phyloP scores from a whole-genome alignment of 2,329 filamentous ascomycete genomes.

The Paraphaeosphaeria minitans region DNA sequence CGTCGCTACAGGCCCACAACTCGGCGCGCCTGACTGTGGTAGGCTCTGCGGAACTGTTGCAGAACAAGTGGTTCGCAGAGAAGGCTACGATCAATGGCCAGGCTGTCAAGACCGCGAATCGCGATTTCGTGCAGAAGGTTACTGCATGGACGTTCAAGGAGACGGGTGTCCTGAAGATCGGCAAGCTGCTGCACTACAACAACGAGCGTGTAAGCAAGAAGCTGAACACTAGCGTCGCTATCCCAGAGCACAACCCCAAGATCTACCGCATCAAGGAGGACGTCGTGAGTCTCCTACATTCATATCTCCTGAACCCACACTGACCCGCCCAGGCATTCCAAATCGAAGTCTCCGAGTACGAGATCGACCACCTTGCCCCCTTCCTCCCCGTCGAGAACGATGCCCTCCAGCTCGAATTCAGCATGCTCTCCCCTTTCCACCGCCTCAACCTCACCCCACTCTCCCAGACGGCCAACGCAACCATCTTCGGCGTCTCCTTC shows the following conservation, averaged over 20 bases:
- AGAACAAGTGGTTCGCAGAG: conserved; percentile 86
- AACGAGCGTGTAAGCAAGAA: conserved; percentile 59
- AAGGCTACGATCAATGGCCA: conserved; percentile 65
- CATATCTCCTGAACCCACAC: not conserved
- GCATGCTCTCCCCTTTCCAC: conserved; percentile 98
- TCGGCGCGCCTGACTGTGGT: conserved; percentile 86
- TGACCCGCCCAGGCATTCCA: conserved; percentile 68
- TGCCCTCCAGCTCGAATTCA: conserved; percentile 90
- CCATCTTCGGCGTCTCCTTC: conserved; percentile 77
- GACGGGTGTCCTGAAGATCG: conserved; percentile 84
- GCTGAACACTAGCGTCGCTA: conserved; percentile 42
- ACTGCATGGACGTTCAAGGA: conserved; percentile 98
- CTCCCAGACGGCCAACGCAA: conserved; percentile 66
- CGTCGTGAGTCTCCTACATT: conserved; percentile 69
- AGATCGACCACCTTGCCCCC: conserved; percentile 73
- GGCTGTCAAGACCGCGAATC: conserved; percentile 72
- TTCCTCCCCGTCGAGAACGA: conserved; percentile 74
- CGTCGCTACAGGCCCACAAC: conserved; percentile 87
- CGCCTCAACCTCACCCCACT: conserved; percentile 72
- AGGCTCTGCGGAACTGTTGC: conserved; percentile 83
- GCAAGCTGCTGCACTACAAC: conserved; percentile 77
- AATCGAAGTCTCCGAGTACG: conserved; percentile 88
- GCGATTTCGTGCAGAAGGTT: conserved; percentile 81
- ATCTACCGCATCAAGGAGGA: conserved; percentile 98
- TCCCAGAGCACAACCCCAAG: conserved; percentile 70